Evolutionary conservation across 177 flowering plant species (phyloP), one percentile per base, ranked within the genome.

Genomic region (Telopea speciosissima): DNA sequence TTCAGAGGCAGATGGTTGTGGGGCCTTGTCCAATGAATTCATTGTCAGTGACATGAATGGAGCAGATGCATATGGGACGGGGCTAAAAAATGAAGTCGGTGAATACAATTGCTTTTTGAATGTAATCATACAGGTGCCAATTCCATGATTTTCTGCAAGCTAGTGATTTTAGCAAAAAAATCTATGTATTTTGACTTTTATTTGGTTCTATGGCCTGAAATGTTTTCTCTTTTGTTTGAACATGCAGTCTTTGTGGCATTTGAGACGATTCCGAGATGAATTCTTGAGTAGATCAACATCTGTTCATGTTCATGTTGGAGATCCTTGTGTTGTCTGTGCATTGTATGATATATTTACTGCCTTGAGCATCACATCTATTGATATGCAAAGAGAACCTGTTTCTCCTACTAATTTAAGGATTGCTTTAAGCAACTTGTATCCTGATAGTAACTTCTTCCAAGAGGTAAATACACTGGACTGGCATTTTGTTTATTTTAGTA

Each of bases 81-180:
- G 97, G 45, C 81, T 95, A 74, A 80, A 84, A 80, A 95, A 95
- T 81, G 96, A 88, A 88, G 86, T 88, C 76, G 99, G 98, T 33
- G 99, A 95, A 85, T 95, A 93, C 76, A 91, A 93, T 77, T 95
- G 99, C 77, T 95, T 95, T 82, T 79, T 95, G 70, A 95, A 93
- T 85, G 99, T 95, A 26, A 93, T 93, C 44, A 95, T 95, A 75
- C 99, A 95, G 99, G 99, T 93, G 49, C 21, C 78, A 67, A 5
- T 63, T 25, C 7, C 8, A 21, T 17, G 31, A n/a, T 66, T 3
- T 42, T 56, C 24, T 68, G 24, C n/a, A 17, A 67, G 36, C 60
- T 31, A 58, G 61, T 5, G 9, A 19, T n/a, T 58, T 66, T 24
- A 31, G 9, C 23, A 16, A 67, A 5, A 14, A 8, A 8, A 13